Evolutionary conservation across 208 protist genomes (phyloP).

Genomic region (Trypanosomatidae sp.): DNA sequence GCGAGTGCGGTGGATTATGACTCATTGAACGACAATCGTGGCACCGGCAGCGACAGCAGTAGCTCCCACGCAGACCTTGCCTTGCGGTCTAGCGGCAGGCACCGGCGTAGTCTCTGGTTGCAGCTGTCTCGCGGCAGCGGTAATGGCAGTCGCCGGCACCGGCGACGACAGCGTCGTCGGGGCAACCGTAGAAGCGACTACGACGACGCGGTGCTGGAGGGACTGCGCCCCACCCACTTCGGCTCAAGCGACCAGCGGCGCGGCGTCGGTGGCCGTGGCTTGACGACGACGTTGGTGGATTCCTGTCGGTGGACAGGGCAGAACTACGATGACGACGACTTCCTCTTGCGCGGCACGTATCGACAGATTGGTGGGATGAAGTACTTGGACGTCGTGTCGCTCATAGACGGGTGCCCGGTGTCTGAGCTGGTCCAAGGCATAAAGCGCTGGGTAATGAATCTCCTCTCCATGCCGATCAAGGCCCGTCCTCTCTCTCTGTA

Average conservation of each 20-base stretch:
- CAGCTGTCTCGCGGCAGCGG: not conserved
- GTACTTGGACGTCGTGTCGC: constrained; percentile 45
- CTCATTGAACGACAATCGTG: constrained; percentile 5
- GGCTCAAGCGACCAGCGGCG: not conserved
- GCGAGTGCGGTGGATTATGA: constrained; percentile 1
- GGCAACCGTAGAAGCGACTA: not conserved
- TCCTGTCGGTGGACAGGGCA: constrained; percentile 15
- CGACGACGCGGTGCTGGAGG: not conserved
- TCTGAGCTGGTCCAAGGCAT: constrained; percentile 48
- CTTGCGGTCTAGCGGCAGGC: not conserved
- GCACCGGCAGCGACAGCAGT: constrained; percentile 9
- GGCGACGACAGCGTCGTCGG: not conserved
- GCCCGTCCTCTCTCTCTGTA: constrained; percentile 59
- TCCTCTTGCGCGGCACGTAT: constrained; percentile 48
- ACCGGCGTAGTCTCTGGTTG: not conserved
- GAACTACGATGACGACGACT: constrained; percentile 17
- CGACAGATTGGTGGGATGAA: constrained; percentile 63
- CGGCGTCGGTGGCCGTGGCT: not conserved
- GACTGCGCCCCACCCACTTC: not conserved
- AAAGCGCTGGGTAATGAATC: constrained; percentile 42
- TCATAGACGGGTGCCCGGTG: constrained; percentile 46
- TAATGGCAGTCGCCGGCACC: not conserved
- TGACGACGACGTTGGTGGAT: not conserved
- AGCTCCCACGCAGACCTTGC: constrained; percentile 6
- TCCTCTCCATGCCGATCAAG: constrained; percentile 53